Conservation (phyloP, 2,329 filamentous ascomycete species). For the Aspergillus neoniger region DNA sequence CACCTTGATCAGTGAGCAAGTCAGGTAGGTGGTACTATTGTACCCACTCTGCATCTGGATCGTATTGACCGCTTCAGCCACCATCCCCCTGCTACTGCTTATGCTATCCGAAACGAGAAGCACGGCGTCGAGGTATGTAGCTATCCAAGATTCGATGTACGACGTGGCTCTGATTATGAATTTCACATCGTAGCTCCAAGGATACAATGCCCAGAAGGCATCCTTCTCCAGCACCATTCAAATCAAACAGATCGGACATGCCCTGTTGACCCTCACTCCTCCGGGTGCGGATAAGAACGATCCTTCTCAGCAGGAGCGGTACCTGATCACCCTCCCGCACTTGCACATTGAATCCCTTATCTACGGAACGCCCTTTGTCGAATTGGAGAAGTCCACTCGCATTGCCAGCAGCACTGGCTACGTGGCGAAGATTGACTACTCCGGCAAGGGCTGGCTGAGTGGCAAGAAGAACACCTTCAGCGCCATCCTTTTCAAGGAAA, state of each 20-base stretch:
- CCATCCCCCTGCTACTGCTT: constrained; percentile 92
- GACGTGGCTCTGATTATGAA: not conserved
- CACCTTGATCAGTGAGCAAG: constrained; percentile 88
- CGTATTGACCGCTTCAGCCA: constrained; percentile 55
- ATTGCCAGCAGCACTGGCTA: constrained; percentile 86
- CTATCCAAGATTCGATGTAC: not conserved
- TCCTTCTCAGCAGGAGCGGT: constrained; percentile 59
- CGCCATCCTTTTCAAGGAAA: constrained; percentile 70
- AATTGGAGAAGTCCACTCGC: constrained; percentile 80
- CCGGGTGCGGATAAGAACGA: constrained; percentile 55
- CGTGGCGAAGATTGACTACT: constrained; percentile 88
- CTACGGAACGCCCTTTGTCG: constrained; percentile 73
- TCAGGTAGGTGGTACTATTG: constrained; percentile 56
- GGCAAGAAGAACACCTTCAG: constrained; percentile 93
- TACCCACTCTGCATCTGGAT: not conserved
- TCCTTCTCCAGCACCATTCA: constrained; percentile 93
- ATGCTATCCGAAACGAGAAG: constrained; percentile 84
- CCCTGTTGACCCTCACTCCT: constrained; percentile 68
- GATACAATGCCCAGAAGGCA: constrained; percentile 95
- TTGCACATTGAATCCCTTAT: constrained; percentile 94
- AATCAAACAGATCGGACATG: constrained; percentile 92
- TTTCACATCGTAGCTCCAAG: constrained; percentile 54
- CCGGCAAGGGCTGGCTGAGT: constrained; percentile 88
- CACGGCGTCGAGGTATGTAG: constrained; percentile 66
- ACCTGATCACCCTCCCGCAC: constrained; percentile 86